phyloP scores from a whole-genome alignment of 2,329 filamentous ascomycete species.

The Chlorencoelia australis region DNA sequence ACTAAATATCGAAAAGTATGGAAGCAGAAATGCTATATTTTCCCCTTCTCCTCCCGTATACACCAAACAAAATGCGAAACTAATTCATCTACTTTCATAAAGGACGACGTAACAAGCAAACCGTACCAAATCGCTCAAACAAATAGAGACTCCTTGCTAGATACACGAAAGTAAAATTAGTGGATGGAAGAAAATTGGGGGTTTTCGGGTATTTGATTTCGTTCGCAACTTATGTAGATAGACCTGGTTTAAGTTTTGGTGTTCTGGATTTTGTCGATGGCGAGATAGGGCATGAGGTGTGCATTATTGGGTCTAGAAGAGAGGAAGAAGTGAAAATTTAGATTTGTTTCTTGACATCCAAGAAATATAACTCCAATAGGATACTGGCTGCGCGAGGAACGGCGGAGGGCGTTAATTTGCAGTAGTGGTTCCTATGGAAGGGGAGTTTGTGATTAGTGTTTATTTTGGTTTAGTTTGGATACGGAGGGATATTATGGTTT shows the following conservation, averaged over 20 bases:
- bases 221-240: too few species aligned
- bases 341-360: slow-evolving; percentile 14
- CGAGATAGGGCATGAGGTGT: neutral
- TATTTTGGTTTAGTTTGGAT: neutral
- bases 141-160: slow-evolving; percentile 15
- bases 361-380: slow-evolving; percentile 24
- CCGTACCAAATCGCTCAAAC: slow-evolving; percentile 16
- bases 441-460: slow-evolving; percentile 2
- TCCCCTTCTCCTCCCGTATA: neutral
- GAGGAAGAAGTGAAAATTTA: neutral
- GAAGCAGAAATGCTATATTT: slow-evolving; percentile 57
- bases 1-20: slow-evolving; percentile 60
- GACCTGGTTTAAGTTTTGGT: too few species aligned
- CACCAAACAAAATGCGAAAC: neutral
- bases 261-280: too few species aligned
- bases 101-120: slow-evolving; percentile 21
- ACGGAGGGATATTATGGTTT: neutral
- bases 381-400: slow-evolving; percentile 18
- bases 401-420: slow-evolving; percentile 18
- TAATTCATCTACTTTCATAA: slow-evolving; percentile 9
- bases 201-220: too few species aligned
- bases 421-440: slow-evolving; percentile 22
- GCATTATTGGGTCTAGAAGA: neutral
- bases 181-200: neutral
- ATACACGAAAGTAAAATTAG: neutral